Conservation (phyloP, 108 stramenopile genomes). For the Nitzschia putrida region DNA sequence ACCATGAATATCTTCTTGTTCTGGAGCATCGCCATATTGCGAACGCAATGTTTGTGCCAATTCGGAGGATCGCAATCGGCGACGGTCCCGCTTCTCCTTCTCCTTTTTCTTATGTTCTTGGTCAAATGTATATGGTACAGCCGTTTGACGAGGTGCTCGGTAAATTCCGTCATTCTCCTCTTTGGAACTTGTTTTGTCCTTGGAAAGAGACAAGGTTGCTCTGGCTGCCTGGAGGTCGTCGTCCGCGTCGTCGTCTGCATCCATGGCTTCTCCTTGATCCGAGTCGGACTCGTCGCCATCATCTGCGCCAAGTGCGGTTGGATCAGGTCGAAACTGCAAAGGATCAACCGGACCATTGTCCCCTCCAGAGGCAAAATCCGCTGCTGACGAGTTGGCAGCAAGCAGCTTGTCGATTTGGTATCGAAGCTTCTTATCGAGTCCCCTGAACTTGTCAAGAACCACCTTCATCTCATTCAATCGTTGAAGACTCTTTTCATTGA, state of each 20-base stretch:
- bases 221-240: constrained; percentile 49
- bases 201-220: constrained; percentile 24
- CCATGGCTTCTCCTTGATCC: constrained; percentile 38
- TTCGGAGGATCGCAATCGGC: constrained; percentile 70
- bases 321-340: constrained; percentile 48
- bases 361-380: constrained; percentile 43
- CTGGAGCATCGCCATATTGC: constrained; percentile 79
- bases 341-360: constrained; percentile 45
- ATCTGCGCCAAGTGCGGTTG: constrained; percentile 32
- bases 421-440: constrained; percentile 80
- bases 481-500: constrained; percentile 7
- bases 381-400: constrained; percentile 41
- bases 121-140: constrained; percentile 77
- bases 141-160: constrained; percentile 74
- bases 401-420: constrained; percentile 87
- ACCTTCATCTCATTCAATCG: constrained; percentile 74
- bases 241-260: constrained; percentile 51
- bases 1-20: constrained; percentile 86
- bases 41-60: constrained; percentile 70
- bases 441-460: constrained; percentile 80
- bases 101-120: constrained; percentile 46
- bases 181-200: constrained; percentile 9
- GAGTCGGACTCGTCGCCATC: constrained; percentile 29
- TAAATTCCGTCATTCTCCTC: constrained; percentile 52
- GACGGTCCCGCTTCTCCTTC: constrained; percentile 60